Percentiles rank a stretch among this genome's conserved stretches.
Conservation (phyloP, 2,329 filamentous ascomycete species). For the Thermoascus crustaceus region DNA sequence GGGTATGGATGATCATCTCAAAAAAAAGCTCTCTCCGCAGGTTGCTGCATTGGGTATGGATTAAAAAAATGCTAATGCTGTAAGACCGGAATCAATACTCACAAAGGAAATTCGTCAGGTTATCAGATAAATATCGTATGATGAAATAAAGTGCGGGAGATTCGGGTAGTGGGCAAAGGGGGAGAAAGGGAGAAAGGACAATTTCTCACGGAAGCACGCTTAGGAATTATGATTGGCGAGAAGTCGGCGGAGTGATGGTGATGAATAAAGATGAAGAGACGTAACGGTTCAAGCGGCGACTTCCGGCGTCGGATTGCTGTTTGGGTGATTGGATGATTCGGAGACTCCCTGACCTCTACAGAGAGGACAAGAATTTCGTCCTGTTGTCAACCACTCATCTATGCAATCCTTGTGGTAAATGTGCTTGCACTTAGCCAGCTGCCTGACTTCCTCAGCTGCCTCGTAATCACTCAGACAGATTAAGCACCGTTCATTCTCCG, state of each 20-base stretch:
- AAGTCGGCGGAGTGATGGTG: background rate
- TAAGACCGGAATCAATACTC: background rate
- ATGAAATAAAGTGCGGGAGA: too few species aligned
- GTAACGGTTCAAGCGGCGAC: background rate
- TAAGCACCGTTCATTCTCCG: conserved; percentile 51
- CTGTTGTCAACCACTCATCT: conserved; percentile 63
- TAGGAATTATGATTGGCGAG: too few species aligned
- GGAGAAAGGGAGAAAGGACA: too few species aligned
- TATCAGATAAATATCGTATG: background rate
- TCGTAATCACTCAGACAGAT: conserved; percentile 62
- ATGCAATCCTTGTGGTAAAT: conserved; percentile 62
- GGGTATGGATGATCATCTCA: too few species aligned
- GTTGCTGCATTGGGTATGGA: too few species aligned
- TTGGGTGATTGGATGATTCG: conserved; percentile 23
- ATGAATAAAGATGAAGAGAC: background rate
- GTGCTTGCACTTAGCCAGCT: conserved; percentile 56
- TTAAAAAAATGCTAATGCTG: background rate
- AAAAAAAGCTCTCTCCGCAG: too few species aligned
- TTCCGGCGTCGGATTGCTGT: conserved; percentile 1
- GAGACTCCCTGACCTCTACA: conserved; percentile 53
- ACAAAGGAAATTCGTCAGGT: conserved; percentile 1
- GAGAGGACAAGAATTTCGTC: conserved; percentile 56
- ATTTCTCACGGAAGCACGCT: too few species aligned
- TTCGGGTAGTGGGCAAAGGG: background rate
- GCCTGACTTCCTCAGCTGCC: conserved; percentile 51